Evolutionary conservation across 2,329 filamentous ascomycete species (phyloP).

Genomic region (Hypoxylon sp.): DNA sequence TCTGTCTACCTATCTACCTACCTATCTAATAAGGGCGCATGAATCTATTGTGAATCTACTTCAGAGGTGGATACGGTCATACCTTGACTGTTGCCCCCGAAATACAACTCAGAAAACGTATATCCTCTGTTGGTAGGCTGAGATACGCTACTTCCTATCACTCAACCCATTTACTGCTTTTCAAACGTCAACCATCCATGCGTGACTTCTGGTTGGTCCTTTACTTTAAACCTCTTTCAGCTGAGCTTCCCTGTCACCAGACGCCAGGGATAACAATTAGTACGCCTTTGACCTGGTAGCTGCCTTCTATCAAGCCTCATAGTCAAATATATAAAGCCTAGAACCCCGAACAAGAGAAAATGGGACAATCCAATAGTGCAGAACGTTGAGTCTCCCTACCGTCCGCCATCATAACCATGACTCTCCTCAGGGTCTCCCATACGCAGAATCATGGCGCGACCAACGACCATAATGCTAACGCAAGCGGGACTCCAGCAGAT

Average conservation of each 20-base stretch:
- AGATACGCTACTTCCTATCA: constrained; percentile 36
- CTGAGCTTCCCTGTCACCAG: constrained; percentile 32
- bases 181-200: constrained; percentile 7
- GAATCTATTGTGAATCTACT: constrained; percentile 13
- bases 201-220: constrained; percentile 36
- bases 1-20: too few species aligned
- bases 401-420: constrained; percentile 40
- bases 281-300: constrained; percentile 6
- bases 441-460: constrained; percentile 23
- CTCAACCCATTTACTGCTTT: constrained; percentile 18
- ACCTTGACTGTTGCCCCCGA: too few species aligned
- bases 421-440: constrained; percentile 37
- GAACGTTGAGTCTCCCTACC: constrained; percentile 40
- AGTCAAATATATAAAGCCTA: constrained; percentile 35
- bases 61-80: too few species aligned
- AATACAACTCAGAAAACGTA: background rate
- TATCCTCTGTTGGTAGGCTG: constrained; percentile 32
- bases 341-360: constrained; percentile 23
- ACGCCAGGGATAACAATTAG: constrained; percentile 12
- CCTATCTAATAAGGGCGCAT: too few species aligned
- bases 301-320: constrained; percentile 3
- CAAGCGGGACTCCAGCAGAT: constrained; percentile 23
- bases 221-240: constrained; percentile 38
- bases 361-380: constrained; percentile 35
- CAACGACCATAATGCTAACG: constrained; percentile 35